phyloP scores from a whole-genome alignment of 495 filamentous ascomycete genomes.

The Aeminium ludgeri region DNA sequence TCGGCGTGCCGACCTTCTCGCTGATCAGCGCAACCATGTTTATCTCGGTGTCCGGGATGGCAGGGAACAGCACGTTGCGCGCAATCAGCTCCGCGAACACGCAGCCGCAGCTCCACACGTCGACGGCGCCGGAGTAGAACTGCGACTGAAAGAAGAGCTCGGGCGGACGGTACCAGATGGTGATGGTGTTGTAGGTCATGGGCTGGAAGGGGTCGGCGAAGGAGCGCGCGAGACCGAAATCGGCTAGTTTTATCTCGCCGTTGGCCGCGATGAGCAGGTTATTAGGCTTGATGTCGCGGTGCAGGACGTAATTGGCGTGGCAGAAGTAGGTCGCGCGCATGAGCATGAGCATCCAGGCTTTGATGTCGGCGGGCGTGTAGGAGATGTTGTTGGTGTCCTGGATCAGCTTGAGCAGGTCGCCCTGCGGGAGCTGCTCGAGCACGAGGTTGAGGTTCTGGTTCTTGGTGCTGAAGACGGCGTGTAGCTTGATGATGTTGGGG shows the following conservation, averaged over 20 bases:
- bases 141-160: conserved; percentile 81
- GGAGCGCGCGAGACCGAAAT: conserved; percentile 84
- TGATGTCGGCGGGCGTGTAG: conserved; percentile 71
- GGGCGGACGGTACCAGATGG: conserved; percentile 72
- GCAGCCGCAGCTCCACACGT: conserved; percentile 86
- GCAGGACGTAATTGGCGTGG: conserved; percentile 83
- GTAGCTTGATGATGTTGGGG: conserved; percentile 82
- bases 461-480: conserved; percentile 83
- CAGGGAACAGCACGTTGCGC: conserved; percentile 30
- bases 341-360: conserved; percentile 97
- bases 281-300: conserved; percentile 98
- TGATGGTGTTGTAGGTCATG: conserved; percentile 95
- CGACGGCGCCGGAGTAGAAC: conserved; percentile 79
- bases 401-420: conserved; percentile 88
- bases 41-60: conserved; percentile 56
- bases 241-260: conserved; percentile 86
- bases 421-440: conserved; percentile 76
- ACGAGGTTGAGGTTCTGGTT: conserved; percentile 89
- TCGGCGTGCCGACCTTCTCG: conserved; percentile 74
- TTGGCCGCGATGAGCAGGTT: conserved; percentile 87
- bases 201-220: conserved; percentile 73
- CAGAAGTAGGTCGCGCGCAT: conserved; percentile 89
- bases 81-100: conserved; percentile 87
- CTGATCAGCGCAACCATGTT: conserved; percentile 65
- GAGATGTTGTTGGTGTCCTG: conserved; percentile 56